Base-by-base conservation (phyloP, 805 yeast species). In the Grigorovia humatica region DNA sequence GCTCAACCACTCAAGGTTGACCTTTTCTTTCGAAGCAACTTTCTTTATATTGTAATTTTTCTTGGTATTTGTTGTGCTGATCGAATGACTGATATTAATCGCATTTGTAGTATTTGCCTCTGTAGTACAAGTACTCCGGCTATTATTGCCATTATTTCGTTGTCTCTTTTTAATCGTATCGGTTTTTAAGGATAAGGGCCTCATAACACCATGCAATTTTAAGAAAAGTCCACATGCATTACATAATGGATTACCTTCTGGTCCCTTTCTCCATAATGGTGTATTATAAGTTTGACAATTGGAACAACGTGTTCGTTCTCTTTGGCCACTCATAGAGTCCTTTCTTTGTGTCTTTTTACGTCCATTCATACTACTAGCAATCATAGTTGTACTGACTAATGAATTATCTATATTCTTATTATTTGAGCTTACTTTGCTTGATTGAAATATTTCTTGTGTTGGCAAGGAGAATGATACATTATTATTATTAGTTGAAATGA, bases 161-260 rank as follows among this genome's bases (percentile, higher is more conserved):
- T 88, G 93, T 56, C 97, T 76, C 67, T 88, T 87, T 68, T 89
- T 89, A 55, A 91, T 90, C 2, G 88, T 90, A 65, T 90, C 96
- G 0, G 96, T 88, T 64, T 90, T 89, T 60, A 89, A 74, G 18
- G 93, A 83, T 48, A 90, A 73, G 1, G 98, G 98, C 52, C 98
- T 73, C 54, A 86, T 93, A 3, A 88, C 91, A 9, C 97, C 98
- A 62, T 91, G 97, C 19, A 90, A 73, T 66, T 91, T 91, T 59
- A 85, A 75, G 62, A 90, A 90, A 56, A 91, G 72, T 0, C 98
- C 98, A 70, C 98, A 90, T 0, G 98, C 98, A 67, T 90, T 90
- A 69, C 98, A 90, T 55, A 91, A 71, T 0, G 96, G 93, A 61
- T 86, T 83, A 1, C 97, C 97, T 53, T 81, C 82, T 0, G 95